Percentiles rank a stretch among this genome's conserved stretches.
Conservation (phyloP, 129 eudicot genomes). For the Pittosporum tobira region DNA sequence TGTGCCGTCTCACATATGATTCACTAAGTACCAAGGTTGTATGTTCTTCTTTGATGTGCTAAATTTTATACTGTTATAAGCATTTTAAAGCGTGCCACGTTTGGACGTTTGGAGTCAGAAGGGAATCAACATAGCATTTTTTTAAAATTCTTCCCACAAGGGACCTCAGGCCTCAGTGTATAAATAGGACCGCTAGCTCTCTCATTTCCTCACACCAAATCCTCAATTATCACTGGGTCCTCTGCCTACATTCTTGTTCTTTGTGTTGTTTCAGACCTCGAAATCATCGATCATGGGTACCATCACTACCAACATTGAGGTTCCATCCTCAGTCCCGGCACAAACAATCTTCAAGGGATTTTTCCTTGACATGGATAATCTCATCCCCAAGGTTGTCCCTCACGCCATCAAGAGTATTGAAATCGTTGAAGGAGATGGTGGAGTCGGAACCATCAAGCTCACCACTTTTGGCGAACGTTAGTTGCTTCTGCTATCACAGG, state of each 20-base stretch:
- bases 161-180: too few species aligned
- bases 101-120: too few species aligned
- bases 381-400: constrained; percentile 11
- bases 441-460: constrained; percentile 13
- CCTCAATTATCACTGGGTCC: too few species aligned
- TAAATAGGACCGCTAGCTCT: background rate
- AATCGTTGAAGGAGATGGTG: constrained; percentile 15
- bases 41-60: constrained; percentile 2
- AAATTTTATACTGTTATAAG: too few species aligned
- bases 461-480: constrained; percentile 15
- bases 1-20: too few species aligned
- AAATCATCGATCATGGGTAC: background rate
- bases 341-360: constrained; percentile 1
- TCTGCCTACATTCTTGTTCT: background rate
- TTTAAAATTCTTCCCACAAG: too few species aligned
- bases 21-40: too few species aligned
- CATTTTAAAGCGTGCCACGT: too few species aligned
- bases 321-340: constrained; percentile 1
- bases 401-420: constrained; percentile 11
- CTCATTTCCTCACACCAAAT: background rate
- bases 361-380: constrained; percentile 11
- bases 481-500: too few species aligned
- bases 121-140: too few species aligned
- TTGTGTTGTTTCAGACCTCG: background rate
- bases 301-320: background rate